Evolutionary conservation across 352 stramenopile genomes (phyloP).

Genomic region (Pythium apleroticum): DNA sequence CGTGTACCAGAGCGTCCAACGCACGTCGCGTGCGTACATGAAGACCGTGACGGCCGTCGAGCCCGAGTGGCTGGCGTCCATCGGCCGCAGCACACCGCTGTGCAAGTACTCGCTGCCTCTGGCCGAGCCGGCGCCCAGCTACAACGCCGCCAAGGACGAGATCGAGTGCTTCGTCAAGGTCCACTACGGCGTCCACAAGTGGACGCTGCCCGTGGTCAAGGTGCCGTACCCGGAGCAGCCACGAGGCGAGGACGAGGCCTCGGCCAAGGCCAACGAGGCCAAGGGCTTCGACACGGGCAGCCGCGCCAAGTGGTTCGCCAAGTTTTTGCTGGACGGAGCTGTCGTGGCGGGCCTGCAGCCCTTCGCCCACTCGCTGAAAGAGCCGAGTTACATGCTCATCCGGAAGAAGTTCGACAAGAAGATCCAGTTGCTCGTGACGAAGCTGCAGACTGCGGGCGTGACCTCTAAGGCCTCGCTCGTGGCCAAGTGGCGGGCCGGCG

Average conservation of each 20-base stretch:
- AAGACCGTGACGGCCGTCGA: constrained; percentile 97
- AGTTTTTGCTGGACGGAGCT: constrained; percentile 76
- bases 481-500: constrained; percentile 37
- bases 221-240: constrained; percentile 43
- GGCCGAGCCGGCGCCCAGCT: constrained; percentile 60
- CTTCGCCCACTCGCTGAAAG: constrained; percentile 86
- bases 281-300: constrained; percentile 43
- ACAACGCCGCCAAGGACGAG: constrained; percentile 53
- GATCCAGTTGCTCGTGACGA: constrained; percentile 73
- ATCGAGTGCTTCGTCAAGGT: constrained; percentile 80
- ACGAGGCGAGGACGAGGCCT: background rate
- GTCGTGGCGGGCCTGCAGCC: constrained; percentile 69
- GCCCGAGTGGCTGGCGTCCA: constrained; percentile 93
- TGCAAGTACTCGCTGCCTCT: constrained; percentile 68
- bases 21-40: constrained; percentile 91
- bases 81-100: constrained; percentile 73
- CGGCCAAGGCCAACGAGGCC: constrained; percentile 33
- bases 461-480: constrained; percentile 43
- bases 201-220: constrained; percentile 55
- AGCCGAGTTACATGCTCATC: constrained; percentile 92
- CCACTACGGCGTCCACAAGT: constrained; percentile 72
- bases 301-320: constrained; percentile 79
- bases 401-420: constrained; percentile 88
- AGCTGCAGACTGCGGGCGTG: constrained; percentile 51
- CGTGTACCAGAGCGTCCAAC: constrained; percentile 79